Percentiles rank a stretch among this genome's conserved stretches.
Evolutionary conservation across 2,329 filamentous ascomycete species (phyloP).

Genomic region (Anthostomella pinea): DNA sequence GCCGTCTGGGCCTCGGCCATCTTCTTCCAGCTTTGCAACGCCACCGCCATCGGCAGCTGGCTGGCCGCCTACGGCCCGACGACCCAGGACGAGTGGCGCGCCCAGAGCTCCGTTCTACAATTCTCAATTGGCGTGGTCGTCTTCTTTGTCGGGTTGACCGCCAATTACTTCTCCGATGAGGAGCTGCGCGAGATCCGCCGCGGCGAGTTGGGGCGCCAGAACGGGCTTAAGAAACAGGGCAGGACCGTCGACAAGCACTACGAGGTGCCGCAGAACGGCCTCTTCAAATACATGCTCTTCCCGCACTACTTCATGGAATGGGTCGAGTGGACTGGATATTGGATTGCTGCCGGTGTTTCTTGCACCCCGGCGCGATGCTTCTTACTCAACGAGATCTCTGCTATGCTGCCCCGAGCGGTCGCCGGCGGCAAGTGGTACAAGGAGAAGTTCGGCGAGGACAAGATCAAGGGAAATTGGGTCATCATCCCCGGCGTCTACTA

Average conservation of each 20-base stretch:
- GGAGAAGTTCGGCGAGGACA: slow-evolving; percentile 81
- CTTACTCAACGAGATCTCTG: slow-evolving; percentile 79
- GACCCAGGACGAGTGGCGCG: slow-evolving; percentile 50
- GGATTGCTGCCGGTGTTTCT: slow-evolving; percentile 65
- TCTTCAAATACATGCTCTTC: slow-evolving; percentile 81
- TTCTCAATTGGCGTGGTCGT: slow-evolving; percentile 66
- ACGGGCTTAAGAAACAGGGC: slow-evolving; percentile 37
- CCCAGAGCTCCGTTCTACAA: slow-evolving; percentile 39
- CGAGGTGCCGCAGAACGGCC: slow-evolving; percentile 75
- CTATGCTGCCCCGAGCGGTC: slow-evolving; percentile 85
- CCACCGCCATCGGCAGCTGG: slow-evolving; percentile 73
- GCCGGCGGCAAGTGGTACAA: slow-evolving; percentile 83
- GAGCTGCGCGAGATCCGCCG: slow-evolving; percentile 83
- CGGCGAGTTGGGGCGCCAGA: slow-evolving; percentile 60
- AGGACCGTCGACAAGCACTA: slow-evolving; percentile 75
- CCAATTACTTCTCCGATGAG: slow-evolving; percentile 88
- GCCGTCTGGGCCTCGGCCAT: slow-evolving; percentile 63
- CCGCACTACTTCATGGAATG: slow-evolving; percentile 97
- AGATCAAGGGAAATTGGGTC: slow-evolving; percentile 71
- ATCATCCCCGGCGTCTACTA: slow-evolving; percentile 50
- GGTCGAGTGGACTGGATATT: slow-evolving; percentile 93
- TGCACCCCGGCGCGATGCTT: slow-evolving; percentile 79
- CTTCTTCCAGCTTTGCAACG: slow-evolving; percentile 79
- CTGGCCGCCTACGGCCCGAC: slow-evolving; percentile 76
- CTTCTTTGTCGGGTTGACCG: slow-evolving; percentile 72